Percentiles rank a stretch among this genome's conserved stretches.
These are phyloP conservation scores for Colletotrichum gloeosporioides DNA, from an alignment of 2,329 filamentous ascomycete species.

Conservation along the genomic window DNA sequence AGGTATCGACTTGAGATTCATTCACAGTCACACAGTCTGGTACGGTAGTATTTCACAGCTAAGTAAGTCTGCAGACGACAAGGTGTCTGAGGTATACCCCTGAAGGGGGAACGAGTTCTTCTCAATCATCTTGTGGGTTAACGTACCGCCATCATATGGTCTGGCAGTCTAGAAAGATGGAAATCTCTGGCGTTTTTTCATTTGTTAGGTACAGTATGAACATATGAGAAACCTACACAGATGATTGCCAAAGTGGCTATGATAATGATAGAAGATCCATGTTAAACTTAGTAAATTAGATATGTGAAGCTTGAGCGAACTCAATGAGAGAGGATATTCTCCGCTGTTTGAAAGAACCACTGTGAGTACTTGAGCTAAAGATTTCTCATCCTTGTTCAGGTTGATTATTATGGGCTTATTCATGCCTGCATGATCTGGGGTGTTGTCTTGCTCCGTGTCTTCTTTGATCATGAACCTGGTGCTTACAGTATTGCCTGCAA, in stretches of 20 bases:
- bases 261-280: not conserved
- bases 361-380: not conserved
- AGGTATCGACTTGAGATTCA: conserved; percentile 59
- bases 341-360: not conserved
- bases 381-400: not conserved
- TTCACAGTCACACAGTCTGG: conserved; percentile 17
- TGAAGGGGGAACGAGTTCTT: not conserved
- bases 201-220: not conserved
- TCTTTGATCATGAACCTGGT: not conserved
- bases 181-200: not conserved
- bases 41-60: not conserved
- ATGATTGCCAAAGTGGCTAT: not conserved
- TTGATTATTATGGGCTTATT: not conserved
- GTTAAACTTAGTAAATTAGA: not conserved
- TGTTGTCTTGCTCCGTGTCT: fast-evolving
- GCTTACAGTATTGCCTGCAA: fast-evolving
- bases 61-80: conserved; percentile 36
- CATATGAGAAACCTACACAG: not conserved
- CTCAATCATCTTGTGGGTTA: not conserved
- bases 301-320: not conserved
- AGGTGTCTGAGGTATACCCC: conserved; percentile 27
- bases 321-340: not conserved
- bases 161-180: not conserved
- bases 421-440: not conserved
- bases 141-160: not conserved